Conservation (phyloP, 2,329 filamentous ascomycete species). For the Aplosporella prunicola region DNA sequence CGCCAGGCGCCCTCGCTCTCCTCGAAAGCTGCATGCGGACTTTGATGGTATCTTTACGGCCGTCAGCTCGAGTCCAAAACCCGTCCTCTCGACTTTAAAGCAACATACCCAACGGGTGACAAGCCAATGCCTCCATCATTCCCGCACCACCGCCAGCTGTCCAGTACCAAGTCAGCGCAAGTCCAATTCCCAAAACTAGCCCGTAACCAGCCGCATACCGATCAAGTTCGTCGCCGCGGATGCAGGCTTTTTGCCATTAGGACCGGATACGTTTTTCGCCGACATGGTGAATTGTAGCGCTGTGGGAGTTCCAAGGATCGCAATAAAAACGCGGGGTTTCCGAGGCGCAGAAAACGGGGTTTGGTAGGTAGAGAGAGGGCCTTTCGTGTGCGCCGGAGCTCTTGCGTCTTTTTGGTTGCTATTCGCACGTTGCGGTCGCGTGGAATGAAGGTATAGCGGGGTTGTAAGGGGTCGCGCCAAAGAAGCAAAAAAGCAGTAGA, state of each 20-base stretch:
- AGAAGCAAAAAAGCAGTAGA: too few species aligned
- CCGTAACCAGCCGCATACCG: conserved; percentile 45
- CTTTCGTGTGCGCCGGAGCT: too few species aligned
- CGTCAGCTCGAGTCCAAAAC: neutral
- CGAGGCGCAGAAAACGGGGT: neutral
- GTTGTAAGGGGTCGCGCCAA: too few species aligned
- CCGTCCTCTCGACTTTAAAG: conserved; percentile 3
- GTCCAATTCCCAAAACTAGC: conserved; percentile 2
- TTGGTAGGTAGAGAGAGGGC: too few species aligned
- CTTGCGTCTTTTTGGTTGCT: too few species aligned
- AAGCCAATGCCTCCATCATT: conserved; percentile 97
- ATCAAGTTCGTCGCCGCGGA: conserved; percentile 86
- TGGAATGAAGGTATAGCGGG: too few species aligned
- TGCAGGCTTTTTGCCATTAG: conserved; percentile 63
- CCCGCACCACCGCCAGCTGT: conserved; percentile 89
- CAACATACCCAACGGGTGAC: conserved; percentile 75
- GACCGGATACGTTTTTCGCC: conserved; percentile 47
- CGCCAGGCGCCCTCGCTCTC: conserved; percentile 70
- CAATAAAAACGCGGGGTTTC: neutral
- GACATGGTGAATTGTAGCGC: conserved; percentile 42
- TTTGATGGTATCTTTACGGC: conserved; percentile 20
- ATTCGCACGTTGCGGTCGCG: too few species aligned
- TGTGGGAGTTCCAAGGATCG: neutral
- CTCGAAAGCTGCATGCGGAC: conserved; percentile 97
- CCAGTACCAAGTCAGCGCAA: conserved; percentile 13